Conservation (phyloP, 129 eudicot species). For the Tagetes patula region DNA sequence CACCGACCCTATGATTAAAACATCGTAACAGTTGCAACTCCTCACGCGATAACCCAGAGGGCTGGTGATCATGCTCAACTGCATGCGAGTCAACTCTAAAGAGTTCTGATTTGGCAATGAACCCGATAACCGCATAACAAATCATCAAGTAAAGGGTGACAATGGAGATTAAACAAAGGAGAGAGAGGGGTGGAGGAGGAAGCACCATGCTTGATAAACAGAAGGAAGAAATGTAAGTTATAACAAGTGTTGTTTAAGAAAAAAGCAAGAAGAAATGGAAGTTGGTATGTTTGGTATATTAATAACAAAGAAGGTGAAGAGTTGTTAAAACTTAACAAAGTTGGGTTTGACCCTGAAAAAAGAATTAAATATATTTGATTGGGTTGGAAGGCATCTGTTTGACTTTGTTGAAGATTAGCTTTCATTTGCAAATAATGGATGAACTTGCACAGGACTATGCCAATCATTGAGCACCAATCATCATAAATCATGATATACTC, state of each 20-base stretch:
- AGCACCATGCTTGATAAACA: constrained; percentile 28
- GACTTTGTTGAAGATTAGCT: constrained; percentile 32
- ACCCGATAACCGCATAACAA: constrained; percentile 56
- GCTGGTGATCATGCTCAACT: constrained; percentile 10
- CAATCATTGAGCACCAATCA: constrained; percentile 27
- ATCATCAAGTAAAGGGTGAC: constrained; percentile 52
- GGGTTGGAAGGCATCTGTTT: constrained; percentile 39
- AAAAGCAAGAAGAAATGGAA: constrained; percentile 27
- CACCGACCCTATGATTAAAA: constrained; percentile 29
- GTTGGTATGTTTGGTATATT: not conserved
- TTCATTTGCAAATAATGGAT: constrained; percentile 37
- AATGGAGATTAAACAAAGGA: constrained; percentile 45
- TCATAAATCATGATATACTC: not conserved
- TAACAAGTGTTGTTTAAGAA: not conserved
- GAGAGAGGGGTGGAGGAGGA: constrained; percentile 64
- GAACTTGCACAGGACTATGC: constrained; percentile 38
- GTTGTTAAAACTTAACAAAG: constrained; percentile 13
- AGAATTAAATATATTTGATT: constrained; percentile 11
- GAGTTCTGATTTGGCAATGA: constrained; percentile 40
- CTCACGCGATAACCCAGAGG: constrained; percentile 47
- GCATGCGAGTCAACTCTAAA: constrained; percentile 16
- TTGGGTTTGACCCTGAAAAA: constrained; percentile 14
- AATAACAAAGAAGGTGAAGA: constrained; percentile 22
- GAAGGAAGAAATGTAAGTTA: constrained; percentile 31
- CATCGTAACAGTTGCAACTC: constrained; percentile 49